Conservation (phyloP, 2,329 filamentous ascomycete species). For the Fusarium scirpi region DNA sequence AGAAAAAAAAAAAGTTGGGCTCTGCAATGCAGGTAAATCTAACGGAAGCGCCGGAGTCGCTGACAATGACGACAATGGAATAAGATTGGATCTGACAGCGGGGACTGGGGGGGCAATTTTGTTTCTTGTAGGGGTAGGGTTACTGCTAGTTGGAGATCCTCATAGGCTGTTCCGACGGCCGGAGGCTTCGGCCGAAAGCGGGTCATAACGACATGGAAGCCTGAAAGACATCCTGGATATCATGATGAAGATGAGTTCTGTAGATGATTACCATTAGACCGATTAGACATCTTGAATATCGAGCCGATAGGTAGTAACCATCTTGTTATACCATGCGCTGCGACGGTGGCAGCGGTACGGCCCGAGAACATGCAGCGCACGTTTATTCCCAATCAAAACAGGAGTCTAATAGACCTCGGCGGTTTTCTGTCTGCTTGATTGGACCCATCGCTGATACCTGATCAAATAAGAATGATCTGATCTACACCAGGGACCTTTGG, state of each 20-base stretch:
- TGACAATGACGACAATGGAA: slow-evolving; percentile 31
- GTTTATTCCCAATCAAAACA: slow-evolving; percentile 6
- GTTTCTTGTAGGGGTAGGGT: slow-evolving; percentile 15
- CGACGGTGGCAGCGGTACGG: slow-evolving; percentile 20
- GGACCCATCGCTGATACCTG: background rate
- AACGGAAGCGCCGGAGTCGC: slow-evolving; percentile 44
- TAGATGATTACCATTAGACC: background rate
- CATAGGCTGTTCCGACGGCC: slow-evolving; percentile 17
- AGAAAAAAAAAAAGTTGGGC: slow-evolving; percentile 18
- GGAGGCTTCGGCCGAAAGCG: slow-evolving; percentile 32
- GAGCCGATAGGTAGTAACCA: background rate
- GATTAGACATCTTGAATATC: background rate
- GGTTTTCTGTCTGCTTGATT: background rate
- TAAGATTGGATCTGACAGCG: slow-evolving; percentile 32
- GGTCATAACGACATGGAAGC: background rate
- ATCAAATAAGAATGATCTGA: background rate
- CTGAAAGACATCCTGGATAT: background rate
- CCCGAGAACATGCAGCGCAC: slow-evolving; percentile 22
- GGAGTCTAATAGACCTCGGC: background rate
- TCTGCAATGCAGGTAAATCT: slow-evolving; percentile 16
- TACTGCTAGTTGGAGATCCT: slow-evolving; percentile 15
- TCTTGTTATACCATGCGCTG: background rate
- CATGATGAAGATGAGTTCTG: background rate
- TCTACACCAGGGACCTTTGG: background rate
- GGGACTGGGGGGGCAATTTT: background rate